A percentile compares a stretch with the other conserved stretches of the same genome.
phyloP scores from a whole-genome alignment of 805 yeast species.

The Tetrapisispora pingtungensis region DNA sequence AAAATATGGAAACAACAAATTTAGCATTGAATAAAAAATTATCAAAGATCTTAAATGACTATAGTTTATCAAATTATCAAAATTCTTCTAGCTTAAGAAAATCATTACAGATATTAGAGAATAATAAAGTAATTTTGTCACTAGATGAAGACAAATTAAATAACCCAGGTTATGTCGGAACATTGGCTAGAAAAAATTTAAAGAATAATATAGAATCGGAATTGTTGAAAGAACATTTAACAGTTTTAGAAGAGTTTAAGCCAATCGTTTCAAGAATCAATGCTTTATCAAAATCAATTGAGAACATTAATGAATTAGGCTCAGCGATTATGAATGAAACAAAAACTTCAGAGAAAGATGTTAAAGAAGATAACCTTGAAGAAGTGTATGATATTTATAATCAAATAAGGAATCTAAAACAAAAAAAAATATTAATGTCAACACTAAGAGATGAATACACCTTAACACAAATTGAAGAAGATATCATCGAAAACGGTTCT shows the following conservation, averaged over 20 bases:
- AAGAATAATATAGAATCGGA: slow-evolving; percentile 54
- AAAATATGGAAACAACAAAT: slow-evolving; percentile 15
- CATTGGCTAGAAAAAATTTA: slow-evolving; percentile 49
- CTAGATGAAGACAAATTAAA: slow-evolving; percentile 35
- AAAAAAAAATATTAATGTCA: slow-evolving; percentile 44
- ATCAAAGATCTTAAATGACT: slow-evolving; percentile 28
- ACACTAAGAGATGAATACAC: slow-evolving; percentile 55
- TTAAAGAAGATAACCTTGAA: slow-evolving; percentile 6
- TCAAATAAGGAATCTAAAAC: slow-evolving; percentile 11
- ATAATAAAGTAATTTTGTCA: slow-evolving; percentile 18
- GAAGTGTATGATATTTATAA: slow-evolving; percentile 12
- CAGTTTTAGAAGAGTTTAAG: slow-evolving; percentile 36
- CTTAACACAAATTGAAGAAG: slow-evolving; percentile 62
- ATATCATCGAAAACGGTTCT: slow-evolving; percentile 36
- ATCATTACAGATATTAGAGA: slow-evolving; percentile 28
- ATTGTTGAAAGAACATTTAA: slow-evolving; percentile 44
- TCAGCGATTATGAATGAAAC: slow-evolving; percentile 7
- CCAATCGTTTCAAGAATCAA: slow-evolving; percentile 37
- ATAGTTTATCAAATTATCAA: slow-evolving; percentile 18
- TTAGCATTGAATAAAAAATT: slow-evolving; percentile 27
- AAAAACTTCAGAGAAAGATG: slow-evolving; percentile 23
- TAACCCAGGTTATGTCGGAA: slow-evolving; percentile 39
- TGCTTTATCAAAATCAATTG: slow-evolving; percentile 21
- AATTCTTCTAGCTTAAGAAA: slow-evolving; percentile 28
- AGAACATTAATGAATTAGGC: slow-evolving; percentile 13